Conservation (phyloP, 768 basidiomycete genomes). For the Leccinellum luteum region DNA sequence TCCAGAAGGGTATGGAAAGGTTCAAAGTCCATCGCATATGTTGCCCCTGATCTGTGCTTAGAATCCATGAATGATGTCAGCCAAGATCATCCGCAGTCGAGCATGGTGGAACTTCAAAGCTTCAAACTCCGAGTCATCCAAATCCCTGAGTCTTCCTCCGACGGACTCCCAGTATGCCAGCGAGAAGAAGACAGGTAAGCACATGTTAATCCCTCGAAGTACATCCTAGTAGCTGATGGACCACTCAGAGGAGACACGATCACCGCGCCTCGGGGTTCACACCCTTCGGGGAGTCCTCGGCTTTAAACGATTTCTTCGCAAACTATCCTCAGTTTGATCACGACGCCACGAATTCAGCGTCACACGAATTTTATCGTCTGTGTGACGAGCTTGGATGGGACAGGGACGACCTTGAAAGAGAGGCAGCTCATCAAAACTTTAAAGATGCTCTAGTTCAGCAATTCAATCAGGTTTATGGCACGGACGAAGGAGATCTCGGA, state of each 20-base stretch:
- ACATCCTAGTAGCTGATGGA: not conserved
- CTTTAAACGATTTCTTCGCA: not conserved
- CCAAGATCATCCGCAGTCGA: slow-evolving; percentile 2
- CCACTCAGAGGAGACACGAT: not conserved
- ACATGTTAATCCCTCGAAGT: not conserved
- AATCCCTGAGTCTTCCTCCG: not conserved
- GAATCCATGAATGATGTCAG: slow-evolving; percentile 7
- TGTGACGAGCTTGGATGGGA: slow-evolving; percentile 13
- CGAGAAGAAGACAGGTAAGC: not conserved
- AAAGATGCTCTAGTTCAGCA: slow-evolving; percentile 13
- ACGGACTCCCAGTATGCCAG: not conserved
- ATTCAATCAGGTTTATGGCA: slow-evolving; percentile 18
- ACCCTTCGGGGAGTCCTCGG: not conserved
- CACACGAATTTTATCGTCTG: slow-evolving; percentile 10
- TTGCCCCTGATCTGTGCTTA: not conserved
- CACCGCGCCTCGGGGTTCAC: not conserved
- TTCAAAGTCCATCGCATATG: not conserved
- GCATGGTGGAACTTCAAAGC: not conserved
- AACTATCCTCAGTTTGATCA: not conserved
- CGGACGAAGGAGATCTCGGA: not conserved
- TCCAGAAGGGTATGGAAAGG: not conserved
- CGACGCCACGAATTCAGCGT: slow-evolving; percentile 1
- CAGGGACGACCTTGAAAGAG: not conserved
- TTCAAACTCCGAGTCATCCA: too few species aligned
- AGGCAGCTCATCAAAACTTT: not conserved